Evolutionary conservation across 139 green algal genomes (phyloP).

Genomic region (Eudorina sp.): DNA sequence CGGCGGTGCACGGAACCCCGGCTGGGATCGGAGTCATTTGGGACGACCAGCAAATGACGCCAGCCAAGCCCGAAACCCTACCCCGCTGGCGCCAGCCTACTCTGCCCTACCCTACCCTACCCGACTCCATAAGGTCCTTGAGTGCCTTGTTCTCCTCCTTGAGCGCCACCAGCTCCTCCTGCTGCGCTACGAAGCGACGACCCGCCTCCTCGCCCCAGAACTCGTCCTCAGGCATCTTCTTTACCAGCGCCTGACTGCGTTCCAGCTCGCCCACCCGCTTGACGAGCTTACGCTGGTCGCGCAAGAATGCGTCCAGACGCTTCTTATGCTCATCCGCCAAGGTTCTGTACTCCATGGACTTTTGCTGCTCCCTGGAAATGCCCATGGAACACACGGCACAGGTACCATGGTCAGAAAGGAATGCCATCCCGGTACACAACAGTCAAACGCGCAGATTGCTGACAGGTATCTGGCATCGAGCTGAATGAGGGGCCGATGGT

Average conservation of each 20-base stretch:
- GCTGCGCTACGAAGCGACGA: conserved; percentile 72
- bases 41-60: too few species aligned
- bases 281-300: conserved; percentile 70
- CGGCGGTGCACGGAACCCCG: too few species aligned
- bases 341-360: conserved; percentile 55
- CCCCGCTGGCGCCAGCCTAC: too few species aligned
- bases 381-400: too few species aligned
- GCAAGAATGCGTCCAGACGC: conserved; percentile 63
- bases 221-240: conserved; percentile 63
- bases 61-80: too few species aligned
- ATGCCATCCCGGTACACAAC: too few species aligned
- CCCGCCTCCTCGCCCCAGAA: conserved; percentile 69
- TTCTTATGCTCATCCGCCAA: conserved; percentile 63
- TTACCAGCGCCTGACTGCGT: conserved; percentile 1
- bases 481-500: too few species aligned
- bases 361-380: conserved; percentile 64
- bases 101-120: too few species aligned
- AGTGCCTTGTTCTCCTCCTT: conserved; percentile 61
- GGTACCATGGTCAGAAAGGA: too few species aligned
- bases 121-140: conserved; percentile 54
- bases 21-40: too few species aligned
- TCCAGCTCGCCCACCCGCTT: conserved; percentile 63
- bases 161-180: conserved; percentile 75
- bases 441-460: too few species aligned
- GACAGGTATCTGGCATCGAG: too few species aligned